A percentile compares a stretch with the other conserved stretches of the same genome.
phyloP scores from a whole-genome alignment of 345 rosid species.

The Cardamine chenopodiifolia region DNA sequence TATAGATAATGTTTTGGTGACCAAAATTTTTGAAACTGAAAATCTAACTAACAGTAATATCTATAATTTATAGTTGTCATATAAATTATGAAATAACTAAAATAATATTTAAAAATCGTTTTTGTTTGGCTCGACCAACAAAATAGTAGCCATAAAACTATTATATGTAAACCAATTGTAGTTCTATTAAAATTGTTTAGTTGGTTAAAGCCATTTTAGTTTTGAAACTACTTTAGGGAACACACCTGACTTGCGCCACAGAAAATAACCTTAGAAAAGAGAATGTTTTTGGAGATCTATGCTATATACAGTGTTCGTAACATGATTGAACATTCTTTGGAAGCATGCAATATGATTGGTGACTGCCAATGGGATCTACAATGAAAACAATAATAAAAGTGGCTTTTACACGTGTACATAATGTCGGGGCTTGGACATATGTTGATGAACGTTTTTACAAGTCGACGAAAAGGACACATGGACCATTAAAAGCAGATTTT shows the following conservation, averaged over 20 bases:
- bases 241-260: constrained; percentile 24
- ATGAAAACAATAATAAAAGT: background rate
- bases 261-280: background rate
- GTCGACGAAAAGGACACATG: background rate
- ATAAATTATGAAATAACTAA: background rate
- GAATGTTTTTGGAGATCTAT: constrained; percentile 19
- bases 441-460: background rate
- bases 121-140: background rate
- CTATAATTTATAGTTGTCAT: background rate
- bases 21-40: background rate
- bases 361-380: constrained; percentile 1
- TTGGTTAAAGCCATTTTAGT: background rate
- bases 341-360: constrained; percentile 27
- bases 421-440: background rate
- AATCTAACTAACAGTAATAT: background rate
- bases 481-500: background rate
- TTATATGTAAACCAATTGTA: background rate
- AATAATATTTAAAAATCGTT: background rate
- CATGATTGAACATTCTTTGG: constrained; percentile 25
- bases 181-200: background rate
- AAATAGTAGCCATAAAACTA: too few species aligned
- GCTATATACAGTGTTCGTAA: constrained; percentile 19
- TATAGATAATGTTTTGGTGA: background rate
- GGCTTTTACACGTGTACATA: constrained; percentile 7
- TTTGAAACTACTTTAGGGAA: constrained; percentile 17